These are phyloP conservation scores for Periconia sp. DNA, from an alignment of 2,329 filamentous ascomycete genomes.

Conservation along the genomic window DNA sequence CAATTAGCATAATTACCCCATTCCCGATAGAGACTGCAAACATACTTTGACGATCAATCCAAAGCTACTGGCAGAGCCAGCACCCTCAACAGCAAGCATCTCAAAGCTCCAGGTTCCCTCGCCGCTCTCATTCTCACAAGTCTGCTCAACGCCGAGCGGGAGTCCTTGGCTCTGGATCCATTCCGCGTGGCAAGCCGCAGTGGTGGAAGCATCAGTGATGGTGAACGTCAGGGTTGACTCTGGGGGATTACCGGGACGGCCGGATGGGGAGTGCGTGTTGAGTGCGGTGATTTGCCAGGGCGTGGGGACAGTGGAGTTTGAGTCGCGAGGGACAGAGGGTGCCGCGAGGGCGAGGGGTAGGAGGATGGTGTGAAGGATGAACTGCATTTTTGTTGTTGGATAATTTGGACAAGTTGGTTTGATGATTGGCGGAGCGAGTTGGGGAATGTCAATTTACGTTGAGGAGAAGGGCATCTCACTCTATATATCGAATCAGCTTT, in stretches of 20 bases:
- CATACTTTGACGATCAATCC: slow-evolving; percentile 9
- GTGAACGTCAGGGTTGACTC: slow-evolving; percentile 9
- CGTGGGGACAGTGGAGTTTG: neutral
- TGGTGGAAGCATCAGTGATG: slow-evolving; percentile 7
- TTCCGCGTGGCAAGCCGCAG: slow-evolving; percentile 1
- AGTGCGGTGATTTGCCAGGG: slow-evolving; percentile 9
- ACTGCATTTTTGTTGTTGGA: too few species aligned
- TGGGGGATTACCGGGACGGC: slow-evolving; percentile 12
- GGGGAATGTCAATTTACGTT: too few species aligned
- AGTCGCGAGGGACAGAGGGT: neutral
- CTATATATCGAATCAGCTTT: too few species aligned
- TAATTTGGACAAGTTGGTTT: too few species aligned
- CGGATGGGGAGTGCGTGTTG: slow-evolving; percentile 12
- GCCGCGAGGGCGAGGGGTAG: neutral
- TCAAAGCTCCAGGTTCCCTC: slow-evolving; percentile 6
- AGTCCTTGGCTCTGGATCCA: neutral
- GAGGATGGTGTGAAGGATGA: too few species aligned
- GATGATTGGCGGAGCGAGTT: too few species aligned
- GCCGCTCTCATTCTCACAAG: slow-evolving; percentile 2
- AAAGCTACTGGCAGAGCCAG: slow-evolving; percentile 5
- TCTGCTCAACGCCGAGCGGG: slow-evolving; percentile 1
- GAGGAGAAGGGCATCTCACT: too few species aligned
- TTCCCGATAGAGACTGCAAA: neutral
- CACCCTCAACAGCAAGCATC: neutral
- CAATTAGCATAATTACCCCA: too few species aligned